Base-by-base conservation (phyloP, 208 protist species). In the Trypanosoma conorhini region DNA sequence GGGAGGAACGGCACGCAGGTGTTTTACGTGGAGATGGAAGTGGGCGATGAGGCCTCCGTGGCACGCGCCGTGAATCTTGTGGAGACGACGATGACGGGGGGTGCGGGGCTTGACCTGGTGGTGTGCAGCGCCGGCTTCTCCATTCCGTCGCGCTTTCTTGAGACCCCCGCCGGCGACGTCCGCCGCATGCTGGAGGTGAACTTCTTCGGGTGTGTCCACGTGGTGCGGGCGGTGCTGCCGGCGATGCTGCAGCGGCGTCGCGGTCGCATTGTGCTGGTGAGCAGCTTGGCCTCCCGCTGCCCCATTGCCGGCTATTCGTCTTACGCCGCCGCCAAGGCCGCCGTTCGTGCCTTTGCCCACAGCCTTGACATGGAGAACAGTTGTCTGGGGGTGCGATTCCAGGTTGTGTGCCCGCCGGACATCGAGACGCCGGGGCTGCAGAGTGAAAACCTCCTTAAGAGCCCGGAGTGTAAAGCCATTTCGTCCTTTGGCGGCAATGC, bases 311-410 rank as follows among this genome's bases (percentile, higher is more conserved):
- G 94, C 19, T 98, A 93, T 77, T 65, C 87, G 3, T 55, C 92
- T 13, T 98, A 98, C 70, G 67, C 86, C 56, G 82, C 91, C 50
- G 89, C 89, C 46, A 98, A 98, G 74, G 89, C 85, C 4, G 94
- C 81, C 12, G 61, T 98, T 51, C 87, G 92, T 12, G 94, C 89
- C 22, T 84, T 96, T 28, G 92, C 89, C 12, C 92, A 97, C 76
- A 86, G 80, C 55, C 61, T 97, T 1, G 88, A 93, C 60, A 95
- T 92, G 82, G 92, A 98, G 76, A 83, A 91, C 72, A 85, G 76
- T 65, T 89, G 83, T 60, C 59, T 91, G 10, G 82, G 83, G 10
- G 87, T 98, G 64, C 84, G 88, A 1, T 88, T 89, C 50, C 89
- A 93, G 78, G 86, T 97, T 5, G 73, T 90, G 28, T 89, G 88